Evolutionary conservation across 257 asterid species (phyloP).

Genomic region (Jasminum sambac): DNA sequence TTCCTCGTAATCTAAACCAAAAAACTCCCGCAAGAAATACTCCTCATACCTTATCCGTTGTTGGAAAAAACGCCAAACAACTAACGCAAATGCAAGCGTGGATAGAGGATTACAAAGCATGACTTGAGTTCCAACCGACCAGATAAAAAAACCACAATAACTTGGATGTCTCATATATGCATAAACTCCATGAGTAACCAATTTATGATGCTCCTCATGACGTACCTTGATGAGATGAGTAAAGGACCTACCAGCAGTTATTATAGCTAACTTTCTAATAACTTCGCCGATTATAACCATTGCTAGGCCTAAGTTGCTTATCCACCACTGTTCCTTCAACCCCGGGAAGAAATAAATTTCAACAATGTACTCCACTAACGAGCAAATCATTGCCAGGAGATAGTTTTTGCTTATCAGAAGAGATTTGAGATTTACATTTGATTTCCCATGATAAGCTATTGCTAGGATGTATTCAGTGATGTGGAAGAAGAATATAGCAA

Average conservation of each 20-base stretch:
- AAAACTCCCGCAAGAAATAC: constrained; percentile 74
- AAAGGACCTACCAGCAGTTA: constrained; percentile 86
- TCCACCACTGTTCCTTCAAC: constrained; percentile 63
- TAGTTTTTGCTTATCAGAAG: constrained; percentile 76
- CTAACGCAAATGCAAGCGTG: constrained; percentile 53
- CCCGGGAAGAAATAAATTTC: constrained; percentile 69
- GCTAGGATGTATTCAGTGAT: constrained; percentile 72
- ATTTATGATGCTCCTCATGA: constrained; percentile 65
- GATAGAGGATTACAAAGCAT: constrained; percentile 88
- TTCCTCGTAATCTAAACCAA: constrained; percentile 65
- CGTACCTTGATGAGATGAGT: constrained; percentile 69
- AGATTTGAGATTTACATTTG: constrained; percentile 56
- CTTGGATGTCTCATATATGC: constrained; percentile 71
- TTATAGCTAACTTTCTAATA: constrained; percentile 74
- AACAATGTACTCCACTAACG: constrained; percentile 64
- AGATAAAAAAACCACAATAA: constrained; percentile 54
- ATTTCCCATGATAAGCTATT: constrained; percentile 61
- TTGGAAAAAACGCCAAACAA: constrained; percentile 76
- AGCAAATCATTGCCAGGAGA: constrained; percentile 63
- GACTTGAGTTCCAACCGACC: constrained; percentile 45
- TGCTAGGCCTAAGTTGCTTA: constrained; percentile 67
- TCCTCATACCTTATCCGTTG: constrained; percentile 81
- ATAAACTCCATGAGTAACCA: constrained; percentile 77
- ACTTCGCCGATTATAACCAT: constrained; percentile 76
- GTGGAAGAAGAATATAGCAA: constrained; percentile 70